Evolutionary conservation across 129 eudicot species (phyloP), one percentile per base, ranked within the genome.

Genomic region (Dittrichia graveolens): DNA sequence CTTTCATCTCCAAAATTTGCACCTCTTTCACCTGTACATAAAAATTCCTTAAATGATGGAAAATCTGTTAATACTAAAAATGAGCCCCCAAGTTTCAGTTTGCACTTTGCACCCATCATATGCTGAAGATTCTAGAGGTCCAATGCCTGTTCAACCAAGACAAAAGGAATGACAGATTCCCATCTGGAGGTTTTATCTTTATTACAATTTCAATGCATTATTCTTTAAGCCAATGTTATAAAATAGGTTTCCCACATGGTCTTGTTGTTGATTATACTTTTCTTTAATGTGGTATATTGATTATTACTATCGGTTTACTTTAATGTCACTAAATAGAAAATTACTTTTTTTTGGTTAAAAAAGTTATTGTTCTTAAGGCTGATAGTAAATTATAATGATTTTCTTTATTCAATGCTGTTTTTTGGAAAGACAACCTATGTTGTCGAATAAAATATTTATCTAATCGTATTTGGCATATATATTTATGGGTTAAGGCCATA

Each of bases 101-200:
- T 94, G n/a, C n/a, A n/a, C n/a, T n/a, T n/a, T n/a, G 55, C 99
- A 97, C 14, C 88, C 96, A 4, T 87, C 98, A 6, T 87, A 80
- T 72, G 86, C 79, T 55, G 96, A 93, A 43, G 89, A 83, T 62
- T 62, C 81, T 4, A 80, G 89, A 83, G 91, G 87, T 43, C 75
- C 83, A 11, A 44, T 68, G 57, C 69, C 83, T 40, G 89, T 82
- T 74, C 91, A 79, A 15, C 39, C 80, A 85, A 39, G 94, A 86
- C 66, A 83, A 79, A 12, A 81, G 84, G 75, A 86, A 78, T 63
- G 96, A 94, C 64, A 90, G 95, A 83, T 73, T 85, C 61, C 95
- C 85, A 44, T 61, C 92, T 58, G 98, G 98, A 82, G 95, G 96
- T 94, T 58, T 24, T 45, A 44, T 64, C 15, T 69, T 45, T 67